A percentile compares a stretch with the other conserved stretches of the same genome.
phyloP scores from a whole-genome alignment of 2,329 filamentous ascomycete genomes.

The Diaporthe helianthi region DNA sequence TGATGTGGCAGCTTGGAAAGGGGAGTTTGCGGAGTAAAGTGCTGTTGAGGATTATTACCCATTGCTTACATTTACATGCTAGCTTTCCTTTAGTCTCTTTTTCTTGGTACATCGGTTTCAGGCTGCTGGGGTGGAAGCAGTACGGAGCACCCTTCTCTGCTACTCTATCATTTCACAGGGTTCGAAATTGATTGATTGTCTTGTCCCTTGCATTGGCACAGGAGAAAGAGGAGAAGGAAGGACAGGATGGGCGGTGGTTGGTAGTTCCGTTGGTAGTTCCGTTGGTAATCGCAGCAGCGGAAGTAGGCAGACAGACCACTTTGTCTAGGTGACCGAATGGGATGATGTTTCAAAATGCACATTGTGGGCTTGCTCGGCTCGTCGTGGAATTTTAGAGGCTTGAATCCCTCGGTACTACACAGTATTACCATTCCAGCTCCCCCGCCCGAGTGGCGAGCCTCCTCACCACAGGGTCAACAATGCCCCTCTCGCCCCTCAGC shows the following conservation, averaged over 20 bases:
- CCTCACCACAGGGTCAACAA: conserved; percentile 45
- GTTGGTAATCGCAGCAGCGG: conserved; percentile 24
- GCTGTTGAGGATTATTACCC: conserved; percentile 21
- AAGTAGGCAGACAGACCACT: conserved; percentile 13
- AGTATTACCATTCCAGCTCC: conserved; percentile 46
- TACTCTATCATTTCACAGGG: conserved; percentile 4
- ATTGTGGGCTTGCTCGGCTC: not conserved
- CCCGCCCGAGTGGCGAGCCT: conserved; percentile 42
- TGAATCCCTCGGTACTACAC: no score
- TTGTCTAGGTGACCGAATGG: conserved; percentile 23
- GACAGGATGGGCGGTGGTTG: conserved; percentile 12
- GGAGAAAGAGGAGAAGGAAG: not conserved
- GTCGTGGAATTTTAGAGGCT: not conserved
- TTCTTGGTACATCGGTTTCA: conserved; percentile 8
- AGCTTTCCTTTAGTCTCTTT: conserved; percentile 18
- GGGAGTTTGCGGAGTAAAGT: conserved; percentile 23
- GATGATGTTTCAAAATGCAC: conserved; percentile 26
- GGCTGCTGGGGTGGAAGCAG: conserved; percentile 1
- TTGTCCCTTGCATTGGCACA: conserved; percentile 18
- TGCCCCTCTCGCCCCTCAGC: conserved; percentile 49
- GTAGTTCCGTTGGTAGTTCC: conserved; percentile 4
- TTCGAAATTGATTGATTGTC: conserved; percentile 23
- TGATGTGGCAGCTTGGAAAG: conserved; percentile 7
- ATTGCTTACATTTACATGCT: conserved; percentile 18
- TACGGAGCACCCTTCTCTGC: conserved; percentile 1